phyloP scores from a whole-genome alignment of 73 alveolate genomes.

The Paramecium pentaurelia region DNA sequence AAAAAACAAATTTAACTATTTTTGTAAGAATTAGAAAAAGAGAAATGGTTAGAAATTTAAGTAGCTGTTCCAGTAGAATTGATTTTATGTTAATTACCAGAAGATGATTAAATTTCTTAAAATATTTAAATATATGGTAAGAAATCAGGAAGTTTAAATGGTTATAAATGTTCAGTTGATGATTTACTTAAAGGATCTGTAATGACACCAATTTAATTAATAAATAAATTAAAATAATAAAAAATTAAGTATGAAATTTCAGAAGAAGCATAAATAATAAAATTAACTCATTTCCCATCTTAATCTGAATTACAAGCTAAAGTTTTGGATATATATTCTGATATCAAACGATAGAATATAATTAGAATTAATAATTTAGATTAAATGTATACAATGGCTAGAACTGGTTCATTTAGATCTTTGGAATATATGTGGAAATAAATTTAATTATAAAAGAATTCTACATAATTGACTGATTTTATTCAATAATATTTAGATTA shows the following conservation, averaged over 20 bases:
- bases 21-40: neutral
- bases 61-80: neutral
- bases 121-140: slow-evolving; percentile 3
- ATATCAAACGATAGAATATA: neutral
- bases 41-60: slow-evolving; percentile 22
- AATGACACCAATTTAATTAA: neutral
- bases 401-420: neutral
- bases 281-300: neutral
- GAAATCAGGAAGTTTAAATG: neutral
- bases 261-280: slow-evolving; percentile 9
- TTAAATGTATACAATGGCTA: neutral
- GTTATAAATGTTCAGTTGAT: slow-evolving; percentile 29
- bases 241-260: neutral
- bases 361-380: slow-evolving; percentile 13
- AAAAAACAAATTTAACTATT: neutral
- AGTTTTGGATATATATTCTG: neutral
- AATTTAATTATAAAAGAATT: neutral
- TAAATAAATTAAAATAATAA: neutral
- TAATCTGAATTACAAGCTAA: slow-evolving; percentile 21
- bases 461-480: neutral
- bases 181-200: neutral
- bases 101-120: neutral
- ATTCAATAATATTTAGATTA: neutral
- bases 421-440: slow-evolving; percentile 39
- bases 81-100: neutral